Conservation (phyloP, 768 basidiomycete species). For the Melanogaster broomeanus region DNA sequence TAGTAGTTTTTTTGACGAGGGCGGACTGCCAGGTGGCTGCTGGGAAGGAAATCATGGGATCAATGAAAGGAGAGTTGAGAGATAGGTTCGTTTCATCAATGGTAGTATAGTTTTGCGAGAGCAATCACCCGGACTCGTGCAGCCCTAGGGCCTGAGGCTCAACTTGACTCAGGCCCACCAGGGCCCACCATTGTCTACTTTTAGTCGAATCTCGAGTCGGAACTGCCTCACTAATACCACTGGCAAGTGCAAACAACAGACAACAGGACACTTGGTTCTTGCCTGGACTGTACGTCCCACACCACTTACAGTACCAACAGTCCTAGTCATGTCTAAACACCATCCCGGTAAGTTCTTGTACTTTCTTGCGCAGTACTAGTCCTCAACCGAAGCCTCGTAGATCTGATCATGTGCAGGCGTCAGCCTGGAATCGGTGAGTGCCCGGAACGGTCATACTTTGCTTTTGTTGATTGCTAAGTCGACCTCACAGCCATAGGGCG, state of each 20-base stretch:
- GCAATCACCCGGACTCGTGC: neutral
- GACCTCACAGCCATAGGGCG: slow-evolving; percentile 82
- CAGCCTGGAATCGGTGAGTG: slow-evolving; percentile 93
- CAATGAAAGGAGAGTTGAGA: neutral
- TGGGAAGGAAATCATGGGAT: slow-evolving; percentile 35
- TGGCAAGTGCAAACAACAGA: slow-evolving; percentile 5
- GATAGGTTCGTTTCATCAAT: slow-evolving; percentile 6
- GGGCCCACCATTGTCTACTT: too few species aligned
- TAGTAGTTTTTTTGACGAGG: slow-evolving; percentile 20
- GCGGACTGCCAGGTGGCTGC: slow-evolving; percentile 29
- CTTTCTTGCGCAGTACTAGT: too few species aligned
- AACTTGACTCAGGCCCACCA: too few species aligned
- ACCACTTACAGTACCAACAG: slow-evolving; percentile 1
- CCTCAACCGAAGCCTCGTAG: slow-evolving; percentile 39
- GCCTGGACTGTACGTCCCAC: slow-evolving; percentile 1
- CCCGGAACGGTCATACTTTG: neutral
- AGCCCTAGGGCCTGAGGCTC: too few species aligned
- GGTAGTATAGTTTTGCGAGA: slow-evolving; percentile 1
- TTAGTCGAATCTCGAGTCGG: too few species aligned
- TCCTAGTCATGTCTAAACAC: slow-evolving; percentile 77
- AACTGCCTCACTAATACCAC: slow-evolving; percentile 16
- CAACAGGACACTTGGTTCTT: slow-evolving; percentile 8
- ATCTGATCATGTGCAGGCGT: slow-evolving; percentile 97
- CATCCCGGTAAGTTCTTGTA: slow-evolving; percentile 63
- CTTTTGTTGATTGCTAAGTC: slow-evolving; percentile 7